Evolutionary conservation across 2,329 filamentous ascomycete species (phyloP).

Genomic region (Microdochium trichocladiopsis): DNA sequence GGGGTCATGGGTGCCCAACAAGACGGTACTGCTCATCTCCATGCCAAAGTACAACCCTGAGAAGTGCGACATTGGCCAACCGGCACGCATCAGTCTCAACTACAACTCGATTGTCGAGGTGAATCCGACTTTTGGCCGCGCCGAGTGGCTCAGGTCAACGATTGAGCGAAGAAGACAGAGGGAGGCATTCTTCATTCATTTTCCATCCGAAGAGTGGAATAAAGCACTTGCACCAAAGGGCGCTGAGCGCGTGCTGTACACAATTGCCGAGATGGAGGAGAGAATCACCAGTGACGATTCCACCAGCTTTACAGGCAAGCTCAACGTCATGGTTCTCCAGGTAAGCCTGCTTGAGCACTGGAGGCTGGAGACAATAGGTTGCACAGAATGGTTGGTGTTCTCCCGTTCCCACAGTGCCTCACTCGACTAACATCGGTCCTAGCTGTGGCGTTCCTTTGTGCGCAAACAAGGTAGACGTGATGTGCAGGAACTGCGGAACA

Average conservation of each 20-base stretch:
- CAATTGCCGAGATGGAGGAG: conserved; percentile 33
- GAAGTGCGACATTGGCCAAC: neutral
- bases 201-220: conserved; percentile 33
- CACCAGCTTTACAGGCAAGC: conserved; percentile 29
- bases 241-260: conserved; percentile 26
- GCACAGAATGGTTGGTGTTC: conserved; percentile 28
- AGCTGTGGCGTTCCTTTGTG: conserved; percentile 48
- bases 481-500: conserved; percentile 29
- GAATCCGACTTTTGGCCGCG: conserved; percentile 45
- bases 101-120: conserved; percentile 45
- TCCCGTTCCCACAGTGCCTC: neutral
- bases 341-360: conserved; percentile 19
- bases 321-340: conserved; percentile 24
- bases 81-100: conserved; percentile 19
- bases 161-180: conserved; percentile 37
- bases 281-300: conserved; percentile 24
- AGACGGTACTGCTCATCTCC: conserved; percentile 42
- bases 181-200: conserved; percentile 41
- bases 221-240: conserved; percentile 22
- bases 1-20: conserved; percentile 34
- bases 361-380: conserved; percentile 28
- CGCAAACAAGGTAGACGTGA: conserved; percentile 33
- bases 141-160: conserved; percentile 43
- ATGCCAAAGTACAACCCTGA: conserved; percentile 23
- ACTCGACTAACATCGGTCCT: neutral